These are phyloP conservation scores for Aspergillus jensenii DNA, from an alignment of 2,329 filamentous ascomycete species.

Conservation along the genomic window DNA sequence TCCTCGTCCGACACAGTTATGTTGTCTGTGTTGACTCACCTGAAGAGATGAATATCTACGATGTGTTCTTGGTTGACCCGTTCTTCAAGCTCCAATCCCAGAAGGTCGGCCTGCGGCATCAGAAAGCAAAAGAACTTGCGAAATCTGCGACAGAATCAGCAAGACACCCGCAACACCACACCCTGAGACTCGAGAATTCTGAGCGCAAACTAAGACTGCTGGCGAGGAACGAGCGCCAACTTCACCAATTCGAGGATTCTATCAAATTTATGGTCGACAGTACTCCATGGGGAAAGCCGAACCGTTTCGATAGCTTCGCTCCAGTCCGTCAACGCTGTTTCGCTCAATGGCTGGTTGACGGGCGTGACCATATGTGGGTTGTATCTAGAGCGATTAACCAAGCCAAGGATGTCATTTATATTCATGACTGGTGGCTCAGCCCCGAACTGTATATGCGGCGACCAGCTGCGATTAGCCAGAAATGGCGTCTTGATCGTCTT, in stretches of 20 bases:
- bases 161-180: slow-evolving; percentile 71
- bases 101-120: slow-evolving; percentile 51
- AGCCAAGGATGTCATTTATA: slow-evolving; percentile 96
- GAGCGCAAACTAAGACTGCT: slow-evolving; percentile 90
- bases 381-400: slow-evolving; percentile 95
- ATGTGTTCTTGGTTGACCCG: slow-evolving; percentile 94
- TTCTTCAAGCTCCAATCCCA: slow-evolving; percentile 82
- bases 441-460: slow-evolving; percentile 94
- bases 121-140: slow-evolving; percentile 60
- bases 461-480: slow-evolving; percentile 92
- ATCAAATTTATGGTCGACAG: slow-evolving; percentile 80
- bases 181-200: slow-evolving; percentile 82
- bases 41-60: slow-evolving; percentile 97
- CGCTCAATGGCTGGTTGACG: slow-evolving; percentile 95
- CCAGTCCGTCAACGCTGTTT: slow-evolving; percentile 84
- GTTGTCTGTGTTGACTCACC: slow-evolving; percentile 98
- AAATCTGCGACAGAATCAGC: slow-evolving; percentile 65
- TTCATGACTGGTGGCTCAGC: slow-evolving; percentile 98
- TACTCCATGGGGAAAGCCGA: slow-evolving; percentile 78
- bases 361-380: slow-evolving; percentile 99
- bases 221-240: slow-evolving; percentile 83
- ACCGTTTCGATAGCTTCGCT: slow-evolving; percentile 91
- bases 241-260: slow-evolving; percentile 91
- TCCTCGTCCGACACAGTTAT: slow-evolving; percentile 95
- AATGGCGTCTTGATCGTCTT: slow-evolving; percentile 91